Evolutionary conservation across 108 stramenopile species (phyloP), one percentile per base, ranked within the genome.

Genomic region (Thalassiosira profunda): DNA sequence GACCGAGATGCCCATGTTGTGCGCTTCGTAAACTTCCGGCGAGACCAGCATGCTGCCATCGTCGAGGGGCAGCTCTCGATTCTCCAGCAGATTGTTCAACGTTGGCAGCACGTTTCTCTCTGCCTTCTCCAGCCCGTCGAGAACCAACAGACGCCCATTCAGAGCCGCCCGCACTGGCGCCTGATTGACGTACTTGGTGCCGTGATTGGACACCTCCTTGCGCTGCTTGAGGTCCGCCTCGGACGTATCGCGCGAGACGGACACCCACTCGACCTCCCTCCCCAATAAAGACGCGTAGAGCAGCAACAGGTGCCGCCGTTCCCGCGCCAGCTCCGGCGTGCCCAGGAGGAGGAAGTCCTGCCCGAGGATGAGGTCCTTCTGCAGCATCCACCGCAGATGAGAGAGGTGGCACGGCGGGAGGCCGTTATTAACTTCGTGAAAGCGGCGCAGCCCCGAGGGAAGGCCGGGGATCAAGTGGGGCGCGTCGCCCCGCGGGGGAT

Each of bases 201-300:
- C 44, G 26, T 42, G 35, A 21, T 76, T 58, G 25, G 56, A 56
- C 25, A 67, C 41, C 47, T 64, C 67, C 49, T 74, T 80, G 9
- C 96, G 86, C 75, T 97, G 96, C 31, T 95, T 94, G 5, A 96
- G 70, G 75, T 97, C 96, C 0, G 87, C 76, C 33, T 95, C 94
- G 0, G 96, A 87, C 21, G 88, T 86, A 79, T 95, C 94, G 6
- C 67, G 41, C 20, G 85, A 77, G 20, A 97, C 51, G 12, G 86
- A 60, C 2, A 97, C 60, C 58, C 79, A 71, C 48, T 95, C 88
- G 12, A 93, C 74, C 21, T 89, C 86, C 58, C 86, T 70, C 45
- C 75, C 47, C 23, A 70, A 52, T 60, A 96, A 60, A 54, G 85
- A 82, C 0, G 88, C 91, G 57, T 90, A 96, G 21, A 73, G 44